Percentiles rank a stretch among this genome's conserved stretches.
Conservation (phyloP, 371 early-diverging fungal genomes). For the Blakeslea trispora region DNA sequence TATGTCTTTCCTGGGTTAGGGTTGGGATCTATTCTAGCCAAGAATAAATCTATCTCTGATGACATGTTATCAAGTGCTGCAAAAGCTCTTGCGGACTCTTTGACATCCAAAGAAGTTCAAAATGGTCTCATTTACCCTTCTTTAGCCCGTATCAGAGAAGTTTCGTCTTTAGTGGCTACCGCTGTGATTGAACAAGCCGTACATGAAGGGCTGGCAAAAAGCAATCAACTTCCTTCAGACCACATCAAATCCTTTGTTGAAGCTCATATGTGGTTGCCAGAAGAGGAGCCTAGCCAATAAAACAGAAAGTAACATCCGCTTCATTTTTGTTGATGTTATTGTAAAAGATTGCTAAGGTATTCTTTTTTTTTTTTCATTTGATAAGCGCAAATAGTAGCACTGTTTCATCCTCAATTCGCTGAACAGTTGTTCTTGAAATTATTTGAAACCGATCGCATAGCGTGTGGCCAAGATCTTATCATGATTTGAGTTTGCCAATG, state of each 20-base stretch:
- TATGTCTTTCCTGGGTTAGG: constrained; percentile 91
- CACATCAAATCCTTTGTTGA: background rate
- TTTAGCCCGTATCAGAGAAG: constrained; percentile 81
- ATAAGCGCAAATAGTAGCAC: no score
- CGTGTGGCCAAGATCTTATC: no score
- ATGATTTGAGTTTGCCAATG: no score
- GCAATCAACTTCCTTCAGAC: background rate
- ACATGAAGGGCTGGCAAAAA: background rate
- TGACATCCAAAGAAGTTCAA: constrained; percentile 66
- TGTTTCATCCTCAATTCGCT: no score
- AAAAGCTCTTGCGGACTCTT: constrained; percentile 76
- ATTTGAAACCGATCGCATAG: no score
- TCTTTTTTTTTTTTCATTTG: no score
- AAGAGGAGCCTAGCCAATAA: background rate
- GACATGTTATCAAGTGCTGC: constrained; percentile 80
- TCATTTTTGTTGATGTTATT: no score
- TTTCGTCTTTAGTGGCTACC: constrained; percentile 76
- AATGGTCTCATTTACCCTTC: constrained; percentile 79
- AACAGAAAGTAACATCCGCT: no score
- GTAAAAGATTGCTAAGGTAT: no score
- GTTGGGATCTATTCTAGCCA: constrained; percentile 76
- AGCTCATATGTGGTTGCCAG: background rate
- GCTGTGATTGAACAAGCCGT: constrained; percentile 69
- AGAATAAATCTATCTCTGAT: constrained; percentile 73
- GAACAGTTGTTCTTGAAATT: no score